Evolutionary conservation across 345 rosid genomes (phyloP).

Genomic region (Pistacia atlantica): DNA sequence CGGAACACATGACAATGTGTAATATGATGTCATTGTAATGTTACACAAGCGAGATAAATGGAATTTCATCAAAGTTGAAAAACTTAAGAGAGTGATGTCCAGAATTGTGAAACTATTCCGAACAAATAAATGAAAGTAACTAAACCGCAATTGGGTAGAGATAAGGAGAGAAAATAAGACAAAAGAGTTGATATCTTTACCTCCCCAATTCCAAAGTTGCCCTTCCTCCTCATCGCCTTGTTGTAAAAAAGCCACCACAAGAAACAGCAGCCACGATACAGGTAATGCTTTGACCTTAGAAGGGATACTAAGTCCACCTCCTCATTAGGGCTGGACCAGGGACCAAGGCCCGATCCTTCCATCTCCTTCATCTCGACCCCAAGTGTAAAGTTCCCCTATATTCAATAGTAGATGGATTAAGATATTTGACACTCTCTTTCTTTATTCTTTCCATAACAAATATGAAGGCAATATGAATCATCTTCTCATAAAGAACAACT

Average conservation of each 20-base stretch:
- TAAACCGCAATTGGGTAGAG: neutral
- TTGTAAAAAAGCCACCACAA: conserved; percentile 94
- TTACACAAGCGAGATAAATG: neutral
- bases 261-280: conserved; percentile 70
- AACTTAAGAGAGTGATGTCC: neutral
- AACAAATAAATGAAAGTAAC: too few relatives aligned
- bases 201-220: conserved; percentile 97
- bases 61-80: neutral
- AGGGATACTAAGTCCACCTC: conserved; percentile 93
- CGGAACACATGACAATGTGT: conserved; percentile 9
- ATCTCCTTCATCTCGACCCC: conserved; percentile 98
- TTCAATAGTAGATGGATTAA: conserved; percentile 14
- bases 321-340: conserved; percentile 84
- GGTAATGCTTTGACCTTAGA: conserved; percentile 69
- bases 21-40: neutral
- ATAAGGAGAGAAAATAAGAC: neutral
- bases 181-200: conserved; percentile 28
- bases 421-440: neutral
- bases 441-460: neutral
- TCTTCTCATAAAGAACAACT: neutral
- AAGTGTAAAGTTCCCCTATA: conserved; percentile 77
- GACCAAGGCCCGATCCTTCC: conserved; percentile 95
- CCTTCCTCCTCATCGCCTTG: conserved; percentile 71
- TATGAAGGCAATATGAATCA: conserved; percentile 8
- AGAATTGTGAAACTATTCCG: neutral